Evolutionary conservation across 768 basidiomycete genomes (phyloP), one percentile per base, ranked within the genome.

Genomic region (Russula sp.): DNA sequence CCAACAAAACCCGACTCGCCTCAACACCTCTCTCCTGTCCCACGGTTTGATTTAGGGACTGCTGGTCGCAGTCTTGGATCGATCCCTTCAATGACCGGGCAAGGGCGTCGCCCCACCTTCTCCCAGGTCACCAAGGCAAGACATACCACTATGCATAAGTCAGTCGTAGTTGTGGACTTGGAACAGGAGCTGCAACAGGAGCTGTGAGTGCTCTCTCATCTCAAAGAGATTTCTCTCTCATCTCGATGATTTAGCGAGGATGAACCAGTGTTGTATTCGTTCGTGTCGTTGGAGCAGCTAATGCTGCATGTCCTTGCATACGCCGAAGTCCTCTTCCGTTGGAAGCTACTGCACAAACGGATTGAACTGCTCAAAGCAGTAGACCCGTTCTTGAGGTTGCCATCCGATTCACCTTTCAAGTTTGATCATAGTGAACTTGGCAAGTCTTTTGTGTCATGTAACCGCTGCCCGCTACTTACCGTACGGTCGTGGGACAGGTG

Each of bases 281-380:
- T 22, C 6, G 47, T 16, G 18, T 55, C 67, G 42, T 16, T 83
- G 22, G 72, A 75, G 22, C 80, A 79, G 58, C 64, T 79, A 39
- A 69, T 76, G 22, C 73, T 70, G 8, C 89, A 93, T 70, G 76
- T 93, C 22, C 73, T 83, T 46, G 77, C 78, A 1, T 94, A 93
- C 69, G 87, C 88, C 7, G 89, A 93, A 59, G 74, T 87, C 64
- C 75, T 94, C 25, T 83, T 83, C 65, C 75, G 84, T 47, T 94
- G 92, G 93, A 75, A 83, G 64, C 70, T 91, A 56, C 75, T 81
- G 66, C 78, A 83, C 43, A 88, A 90, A 69, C 82, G 91, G 3
- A 73, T 85, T 18, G 89, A 91, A 65, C 77, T 93, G 1, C 73
- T 93, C 59, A 89, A 89, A 65, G 77, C 81, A n/a, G 78, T 86